Evolutionary conservation across 2,329 filamentous ascomycete species (phyloP), one percentile per base, ranked within the genome.

Genomic region (Cytospora piceicola): DNA sequence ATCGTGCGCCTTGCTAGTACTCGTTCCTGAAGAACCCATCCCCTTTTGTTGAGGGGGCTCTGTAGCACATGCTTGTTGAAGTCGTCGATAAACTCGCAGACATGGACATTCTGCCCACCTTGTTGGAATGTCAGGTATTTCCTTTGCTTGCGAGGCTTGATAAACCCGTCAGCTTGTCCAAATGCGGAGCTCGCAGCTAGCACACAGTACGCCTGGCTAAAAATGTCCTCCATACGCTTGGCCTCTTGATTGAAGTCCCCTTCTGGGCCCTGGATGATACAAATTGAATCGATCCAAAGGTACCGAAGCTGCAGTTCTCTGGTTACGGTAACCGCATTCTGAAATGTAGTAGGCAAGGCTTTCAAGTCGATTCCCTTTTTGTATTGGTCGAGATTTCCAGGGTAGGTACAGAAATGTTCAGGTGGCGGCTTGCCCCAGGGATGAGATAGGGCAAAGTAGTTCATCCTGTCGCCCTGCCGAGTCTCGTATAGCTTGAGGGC

Each of bases 11-110:
- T 70, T 0, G 78, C 74, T 4, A 80, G 58, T 0, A 72, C 75
- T 24, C 74, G 61, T 65, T 79, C 78, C 58, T 80, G 77, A 9
- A 79, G 36, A 0, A 79, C 77, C 78, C 78, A 80, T 0, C 75
- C 78, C 7, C 78, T 70, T 7, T 66, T 69, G 56, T 74, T 79
- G 2, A 81, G 67, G 3, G 66, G 30, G 2, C 75, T 71, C 1
- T 75, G 52, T 7, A 75, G 61, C 0, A 79, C 76, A n/a, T 80
- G 67, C 5, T 32, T 32, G 4, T 69, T 53, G 59, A 78, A 78
- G 54, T 77, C 64, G 59, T 77, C 75, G 0, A 76, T 75, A 9
- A 63, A 27, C 3, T 70, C 54, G n/a, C 73, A 74, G n/a, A 73
- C 51, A 36, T 72, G 73, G 12, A 74, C 22, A 15, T 29, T 3